Evolutionary conservation across 169 alveolate genomes (phyloP).

Genomic region (Eimeria praecox): DNA sequence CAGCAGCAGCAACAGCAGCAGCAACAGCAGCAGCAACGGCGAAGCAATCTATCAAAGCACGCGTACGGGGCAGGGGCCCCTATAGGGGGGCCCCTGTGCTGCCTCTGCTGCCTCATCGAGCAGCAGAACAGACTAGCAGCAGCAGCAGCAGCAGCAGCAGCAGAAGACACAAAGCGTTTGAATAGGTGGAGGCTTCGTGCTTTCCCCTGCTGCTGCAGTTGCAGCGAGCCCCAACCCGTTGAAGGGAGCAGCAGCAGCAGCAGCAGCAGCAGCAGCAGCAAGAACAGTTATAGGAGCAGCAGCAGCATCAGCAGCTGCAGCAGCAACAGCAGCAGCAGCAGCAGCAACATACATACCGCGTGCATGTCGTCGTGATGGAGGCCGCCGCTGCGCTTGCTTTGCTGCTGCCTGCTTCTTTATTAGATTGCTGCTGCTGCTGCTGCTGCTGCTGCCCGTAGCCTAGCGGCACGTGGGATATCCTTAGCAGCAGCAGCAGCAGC

Average conservation of each 20-base stretch:
- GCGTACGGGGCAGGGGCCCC: conserved; percentile 47
- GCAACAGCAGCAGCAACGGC: not conserved
- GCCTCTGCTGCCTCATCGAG: not conserved
- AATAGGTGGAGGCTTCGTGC: too few species aligned
- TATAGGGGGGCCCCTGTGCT: not conserved
- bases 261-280: not conserved
- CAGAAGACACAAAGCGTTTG: not conserved
- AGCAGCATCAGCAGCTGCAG: not conserved
- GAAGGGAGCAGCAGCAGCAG: not conserved
- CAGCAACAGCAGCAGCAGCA: not conserved
- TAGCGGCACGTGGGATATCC: not conserved
- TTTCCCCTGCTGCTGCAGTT: not conserved
- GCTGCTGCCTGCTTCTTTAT: conserved; percentile 23
- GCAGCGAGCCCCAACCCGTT: not conserved
- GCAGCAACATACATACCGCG: not conserved
- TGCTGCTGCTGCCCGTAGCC: conserved; percentile 22
- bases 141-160: not conserved
- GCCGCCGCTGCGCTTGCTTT: not conserved
- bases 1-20: conserved; percentile 7
- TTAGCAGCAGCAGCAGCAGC: conserved; percentile 34
- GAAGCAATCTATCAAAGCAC: not conserved
- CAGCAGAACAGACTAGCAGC: not conserved
- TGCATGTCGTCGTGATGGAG: conserved; percentile 23
- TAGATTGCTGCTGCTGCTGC: conserved; percentile 16
- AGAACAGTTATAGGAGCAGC: not conserved